Percentiles rank a stretch among this genome's conserved stretches.
These are phyloP conservation scores for Candida golubevii DNA, from an alignment of 805 yeast genomes.

Conservation along the genomic window DNA sequence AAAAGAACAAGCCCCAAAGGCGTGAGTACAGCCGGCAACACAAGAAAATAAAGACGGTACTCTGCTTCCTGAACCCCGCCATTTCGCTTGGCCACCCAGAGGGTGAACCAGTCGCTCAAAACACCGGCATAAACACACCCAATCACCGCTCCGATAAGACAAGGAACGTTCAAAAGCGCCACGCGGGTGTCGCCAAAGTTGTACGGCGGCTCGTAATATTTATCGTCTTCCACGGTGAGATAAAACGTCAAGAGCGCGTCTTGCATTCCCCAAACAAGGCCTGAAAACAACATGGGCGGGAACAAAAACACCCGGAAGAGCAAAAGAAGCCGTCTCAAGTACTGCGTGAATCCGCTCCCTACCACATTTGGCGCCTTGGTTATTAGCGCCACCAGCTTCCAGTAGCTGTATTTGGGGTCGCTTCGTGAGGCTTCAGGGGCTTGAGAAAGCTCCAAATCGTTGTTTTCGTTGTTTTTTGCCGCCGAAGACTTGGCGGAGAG, in stretches of 20 bases:
- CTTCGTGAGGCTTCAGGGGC: slow-evolving; percentile 35
- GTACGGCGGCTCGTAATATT: slow-evolving; percentile 63
- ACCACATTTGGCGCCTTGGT: slow-evolving; percentile 56
- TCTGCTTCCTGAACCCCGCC: slow-evolving; percentile 64
- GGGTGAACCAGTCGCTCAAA: slow-evolving; percentile 55
- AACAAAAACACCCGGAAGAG: slow-evolving; percentile 55
- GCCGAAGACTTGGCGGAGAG: too few relatives aligned
- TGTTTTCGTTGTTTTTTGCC: not conserved
- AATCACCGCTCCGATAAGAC: slow-evolving; percentile 59
- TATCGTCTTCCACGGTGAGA: slow-evolving; percentile 66
- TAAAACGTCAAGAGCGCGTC: slow-evolving; percentile 74
- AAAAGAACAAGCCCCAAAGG: slow-evolving; percentile 62
- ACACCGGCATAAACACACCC: slow-evolving; percentile 66
- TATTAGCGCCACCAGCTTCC: slow-evolving; percentile 43
- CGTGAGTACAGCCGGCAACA: slow-evolving; percentile 52
- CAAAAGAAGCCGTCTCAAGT: slow-evolving; percentile 45
- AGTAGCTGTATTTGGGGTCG: slow-evolving; percentile 36
- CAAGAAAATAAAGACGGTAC: slow-evolving; percentile 53
- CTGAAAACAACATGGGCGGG: slow-evolving; percentile 63
- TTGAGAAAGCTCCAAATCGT: slow-evolving; percentile 11
- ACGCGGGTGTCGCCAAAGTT: slow-evolving; percentile 62
- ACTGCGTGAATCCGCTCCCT: slow-evolving; percentile 67
- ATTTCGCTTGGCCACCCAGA: slow-evolving; percentile 57
- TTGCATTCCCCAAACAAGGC: slow-evolving; percentile 77
- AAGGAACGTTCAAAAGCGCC: slow-evolving; percentile 72